phyloP scores from a whole-genome alignment of 1,284 basidiomycete species.

The Irpex sp. region DNA sequence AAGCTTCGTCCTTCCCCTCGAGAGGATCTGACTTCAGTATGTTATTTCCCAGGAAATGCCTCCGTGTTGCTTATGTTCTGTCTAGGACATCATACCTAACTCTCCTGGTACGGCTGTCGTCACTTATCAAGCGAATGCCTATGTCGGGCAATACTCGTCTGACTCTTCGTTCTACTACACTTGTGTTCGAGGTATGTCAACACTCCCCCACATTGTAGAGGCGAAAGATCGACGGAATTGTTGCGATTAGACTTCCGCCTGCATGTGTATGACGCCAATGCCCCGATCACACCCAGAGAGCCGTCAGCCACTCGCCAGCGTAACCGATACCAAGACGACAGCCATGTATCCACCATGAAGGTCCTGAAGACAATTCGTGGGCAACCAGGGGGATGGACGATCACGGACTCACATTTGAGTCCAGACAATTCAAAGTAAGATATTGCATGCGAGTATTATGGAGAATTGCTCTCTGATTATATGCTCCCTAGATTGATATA shows the following conservation, averaged over 20 bases:
- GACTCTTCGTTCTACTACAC: conserved; percentile 82
- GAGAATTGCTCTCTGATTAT: conserved; percentile 6
- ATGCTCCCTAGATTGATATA: conserved; percentile 74
- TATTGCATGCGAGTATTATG: background rate
- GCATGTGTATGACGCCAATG: conserved; percentile 81
- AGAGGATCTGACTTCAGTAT: conserved; percentile 51
- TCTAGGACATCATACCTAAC: conserved; percentile 77
- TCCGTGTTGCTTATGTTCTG: background rate
- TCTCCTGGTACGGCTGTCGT: conserved; percentile 85
- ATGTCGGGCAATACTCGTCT: conserved; percentile 88
- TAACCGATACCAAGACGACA: conserved; percentile 22
- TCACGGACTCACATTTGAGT: conserved; percentile 91
- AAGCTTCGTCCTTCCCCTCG: conserved; percentile 35
- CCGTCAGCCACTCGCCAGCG: conserved; percentile 8
- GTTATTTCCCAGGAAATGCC: conserved; percentile 14
- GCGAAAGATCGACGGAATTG: too few species aligned
- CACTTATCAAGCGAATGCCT: conserved; percentile 75
- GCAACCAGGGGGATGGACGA: conserved; percentile 77
- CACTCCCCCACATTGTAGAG: background rate
- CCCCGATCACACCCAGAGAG: conserved; percentile 26
- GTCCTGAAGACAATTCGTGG: conserved; percentile 78
- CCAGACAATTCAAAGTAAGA: conserved; percentile 82
- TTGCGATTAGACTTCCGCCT: conserved; percentile 67
- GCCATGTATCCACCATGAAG: conserved; percentile 65
- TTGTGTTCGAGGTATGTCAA: conserved; percentile 60